phyloP scores from a whole-genome alignment of 805 yeast genomes.

The Candida sithepensis region DNA sequence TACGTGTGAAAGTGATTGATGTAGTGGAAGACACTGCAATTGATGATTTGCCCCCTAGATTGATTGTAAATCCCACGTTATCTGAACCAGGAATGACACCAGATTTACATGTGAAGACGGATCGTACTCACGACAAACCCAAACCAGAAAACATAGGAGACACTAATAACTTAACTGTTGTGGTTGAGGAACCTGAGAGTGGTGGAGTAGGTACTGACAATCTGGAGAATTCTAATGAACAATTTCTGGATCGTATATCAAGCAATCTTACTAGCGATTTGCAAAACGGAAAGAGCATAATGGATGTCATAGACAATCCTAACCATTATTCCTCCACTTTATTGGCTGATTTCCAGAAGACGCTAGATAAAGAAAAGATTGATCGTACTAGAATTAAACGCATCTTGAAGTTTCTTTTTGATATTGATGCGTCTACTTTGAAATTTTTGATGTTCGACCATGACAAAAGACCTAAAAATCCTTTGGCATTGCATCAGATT shows the following conservation, averaged over 20 bases:
- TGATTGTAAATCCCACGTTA: conserved; percentile 1
- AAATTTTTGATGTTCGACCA: conserved; percentile 8
- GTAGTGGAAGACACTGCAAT: background rate
- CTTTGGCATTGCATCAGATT: background rate
- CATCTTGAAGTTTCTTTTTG: background rate
- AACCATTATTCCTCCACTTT: background rate
- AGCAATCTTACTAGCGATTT: too few species aligned
- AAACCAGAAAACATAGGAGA: too few species aligned
- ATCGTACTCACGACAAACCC: too few species aligned
- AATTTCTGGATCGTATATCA: too few species aligned
- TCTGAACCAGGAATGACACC: background rate
- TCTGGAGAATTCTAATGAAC: too few species aligned
- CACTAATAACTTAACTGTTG: too few species aligned
- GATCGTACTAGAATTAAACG: background rate
- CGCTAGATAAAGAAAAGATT: background rate
- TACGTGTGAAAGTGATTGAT: conserved; percentile 25
- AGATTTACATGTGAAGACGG: too few species aligned
- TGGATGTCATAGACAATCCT: background rate
- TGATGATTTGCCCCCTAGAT: background rate
- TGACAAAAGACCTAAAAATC: background rate
- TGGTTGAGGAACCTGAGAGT: too few species aligned
- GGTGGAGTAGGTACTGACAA: too few species aligned
- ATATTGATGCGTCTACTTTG: conserved; percentile 6
- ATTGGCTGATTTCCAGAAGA: background rate
- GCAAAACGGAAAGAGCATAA: background rate